These are phyloP conservation scores for Verticillium albo-atrum DNA, from an alignment of 2,329 filamentous ascomycete species.

Conservation along the genomic window DNA sequence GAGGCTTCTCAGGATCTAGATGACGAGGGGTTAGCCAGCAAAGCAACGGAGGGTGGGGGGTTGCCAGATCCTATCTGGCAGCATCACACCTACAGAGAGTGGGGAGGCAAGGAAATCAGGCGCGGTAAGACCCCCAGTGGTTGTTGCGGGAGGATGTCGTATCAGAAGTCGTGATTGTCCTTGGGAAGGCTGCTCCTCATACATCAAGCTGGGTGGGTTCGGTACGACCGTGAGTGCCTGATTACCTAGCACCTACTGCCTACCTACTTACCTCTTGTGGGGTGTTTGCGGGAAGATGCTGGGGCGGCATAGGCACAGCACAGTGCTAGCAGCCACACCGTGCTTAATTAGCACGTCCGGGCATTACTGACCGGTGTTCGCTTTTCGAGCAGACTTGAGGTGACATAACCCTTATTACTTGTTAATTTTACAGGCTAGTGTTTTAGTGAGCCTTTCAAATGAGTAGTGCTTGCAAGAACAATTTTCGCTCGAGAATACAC, in stretches of 20 bases:
- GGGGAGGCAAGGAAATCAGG: not conserved
- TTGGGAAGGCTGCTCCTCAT: not conserved
- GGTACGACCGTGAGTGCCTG: not conserved
- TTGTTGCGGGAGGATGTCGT: not conserved
- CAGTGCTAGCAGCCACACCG: not conserved
- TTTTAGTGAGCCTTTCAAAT: too few species aligned
- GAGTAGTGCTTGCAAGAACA: too few species aligned
- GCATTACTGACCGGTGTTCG: too few species aligned
- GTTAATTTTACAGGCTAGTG: too few species aligned
- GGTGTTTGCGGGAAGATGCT: not conserved
- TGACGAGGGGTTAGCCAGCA: not conserved
- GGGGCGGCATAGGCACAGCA: not conserved
- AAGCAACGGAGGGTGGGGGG: not conserved
- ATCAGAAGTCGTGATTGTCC: too few species aligned
- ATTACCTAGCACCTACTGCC: not conserved
- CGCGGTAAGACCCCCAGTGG: too few species aligned
- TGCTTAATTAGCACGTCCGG: too few species aligned
- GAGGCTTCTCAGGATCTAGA: not conserved
- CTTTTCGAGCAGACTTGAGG: too few species aligned
- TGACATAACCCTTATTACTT: too few species aligned
- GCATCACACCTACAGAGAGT: not conserved
- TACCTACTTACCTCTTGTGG: not conserved
- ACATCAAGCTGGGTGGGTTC: not conserved
- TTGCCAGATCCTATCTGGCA: not conserved
- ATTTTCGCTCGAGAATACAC: too few species aligned